These are phyloP conservation scores for Elsinoe fawcettii DNA, from an alignment of 2,329 filamentous ascomycete species.

Conservation along the genomic window DNA sequence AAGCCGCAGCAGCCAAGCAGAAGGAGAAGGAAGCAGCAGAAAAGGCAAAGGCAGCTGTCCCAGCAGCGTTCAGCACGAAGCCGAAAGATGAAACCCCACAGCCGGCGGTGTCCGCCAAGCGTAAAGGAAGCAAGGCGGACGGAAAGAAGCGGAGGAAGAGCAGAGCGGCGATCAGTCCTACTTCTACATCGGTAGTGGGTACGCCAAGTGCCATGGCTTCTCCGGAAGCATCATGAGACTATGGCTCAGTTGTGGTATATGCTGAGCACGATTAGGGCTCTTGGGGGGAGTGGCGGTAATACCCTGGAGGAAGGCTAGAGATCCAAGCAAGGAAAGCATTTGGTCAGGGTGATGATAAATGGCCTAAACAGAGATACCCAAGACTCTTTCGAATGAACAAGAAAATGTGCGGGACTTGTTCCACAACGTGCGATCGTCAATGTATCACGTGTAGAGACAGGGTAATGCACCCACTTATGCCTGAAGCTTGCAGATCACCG, in stretches of 20 bases:
- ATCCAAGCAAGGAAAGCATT: no score
- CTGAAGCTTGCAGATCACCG: not conserved
- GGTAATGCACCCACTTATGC: not conserved
- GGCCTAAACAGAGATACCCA: no score
- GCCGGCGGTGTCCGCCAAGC: slow-evolving; percentile 5
- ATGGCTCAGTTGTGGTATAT: not conserved
- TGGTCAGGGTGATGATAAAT: no score
- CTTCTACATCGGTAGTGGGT: not conserved
- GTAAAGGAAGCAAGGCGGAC: slow-evolving; percentile 13
- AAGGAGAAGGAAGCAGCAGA: slow-evolving; percentile 26
- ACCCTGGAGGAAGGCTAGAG: no score
- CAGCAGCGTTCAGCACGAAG: slow-evolving; percentile 14
- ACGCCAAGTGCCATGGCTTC: slow-evolving; percentile 1
- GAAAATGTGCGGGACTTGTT: no score
- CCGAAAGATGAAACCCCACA: slow-evolving; percentile 4
- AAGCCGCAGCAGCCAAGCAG: slow-evolving; percentile 25
- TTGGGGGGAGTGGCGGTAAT: not conserved
- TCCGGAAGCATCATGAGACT: not conserved
- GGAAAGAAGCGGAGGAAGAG: slow-evolving; percentile 15
- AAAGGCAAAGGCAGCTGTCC: slow-evolving; percentile 19
- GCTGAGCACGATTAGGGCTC: not conserved
- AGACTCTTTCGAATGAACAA: no score
- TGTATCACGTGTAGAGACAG: not conserved
- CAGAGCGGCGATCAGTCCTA: not conserved
- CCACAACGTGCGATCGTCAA: not conserved